A percentile compares a stretch with the other conserved stretches of the same genome.
These are phyloP conservation scores for Rhodocollybia butyracea DNA, from an alignment of 768 basidiomycete genomes.

Conservation along the genomic window DNA sequence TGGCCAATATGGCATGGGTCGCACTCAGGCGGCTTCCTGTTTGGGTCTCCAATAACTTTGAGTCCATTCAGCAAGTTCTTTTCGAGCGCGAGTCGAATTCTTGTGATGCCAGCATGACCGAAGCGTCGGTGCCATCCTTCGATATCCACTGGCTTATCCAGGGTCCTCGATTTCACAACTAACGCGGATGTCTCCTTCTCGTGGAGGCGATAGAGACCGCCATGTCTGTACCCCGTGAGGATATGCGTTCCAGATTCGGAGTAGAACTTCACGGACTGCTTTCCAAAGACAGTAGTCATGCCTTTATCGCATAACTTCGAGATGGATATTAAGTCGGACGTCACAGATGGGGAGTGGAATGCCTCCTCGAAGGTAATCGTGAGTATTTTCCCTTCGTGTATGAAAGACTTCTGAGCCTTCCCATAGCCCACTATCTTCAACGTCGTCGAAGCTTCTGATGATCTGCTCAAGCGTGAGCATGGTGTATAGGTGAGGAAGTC, in stretches of 20 bases:
- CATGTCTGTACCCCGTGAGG: not conserved
- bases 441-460: too few relatives aligned
- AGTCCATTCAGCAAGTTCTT: not conserved
- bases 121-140: too few relatives aligned
- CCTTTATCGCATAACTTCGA: constrained; percentile 11
- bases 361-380: constrained; percentile 17
- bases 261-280: too few relatives aligned
- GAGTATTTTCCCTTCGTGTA: too few relatives aligned
- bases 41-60: not conserved
- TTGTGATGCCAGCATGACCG: not conserved
- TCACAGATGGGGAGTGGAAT: constrained; percentile 21
- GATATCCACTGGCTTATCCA: constrained; percentile 19
- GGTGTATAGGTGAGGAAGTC: too few relatives aligned
- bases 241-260: not conserved
- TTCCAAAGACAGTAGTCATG: too few relatives aligned
- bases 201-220: not conserved
- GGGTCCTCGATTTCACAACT: not conserved
- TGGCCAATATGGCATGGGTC: too few relatives aligned
- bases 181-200: not conserved
- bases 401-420: too few relatives aligned
- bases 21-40: too few relatives aligned
- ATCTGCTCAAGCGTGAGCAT: too few relatives aligned
- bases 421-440: too few relatives aligned
- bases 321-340: constrained; percentile 23
- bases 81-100: not conserved